Evolutionary conservation across 2,329 filamentous ascomycete genomes (phyloP).

Genomic region (Penicillium occitanis): DNA sequence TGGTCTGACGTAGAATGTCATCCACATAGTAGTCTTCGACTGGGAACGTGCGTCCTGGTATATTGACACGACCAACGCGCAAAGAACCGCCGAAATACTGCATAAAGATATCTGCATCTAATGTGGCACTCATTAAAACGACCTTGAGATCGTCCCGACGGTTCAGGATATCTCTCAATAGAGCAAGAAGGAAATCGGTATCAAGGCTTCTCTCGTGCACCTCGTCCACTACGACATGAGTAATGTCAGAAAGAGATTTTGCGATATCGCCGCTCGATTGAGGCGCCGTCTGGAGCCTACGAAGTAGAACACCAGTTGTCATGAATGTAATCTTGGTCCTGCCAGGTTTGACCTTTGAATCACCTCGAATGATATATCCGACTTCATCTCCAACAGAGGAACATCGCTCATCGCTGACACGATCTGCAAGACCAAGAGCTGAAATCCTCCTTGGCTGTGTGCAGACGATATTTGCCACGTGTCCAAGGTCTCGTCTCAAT

Average conservation of each 20-base stretch:
- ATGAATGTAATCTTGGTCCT: constrained; percentile 91
- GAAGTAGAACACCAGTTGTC: constrained; percentile 87
- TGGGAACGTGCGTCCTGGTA: constrained; percentile 83
- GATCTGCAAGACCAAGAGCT: constrained; percentile 87
- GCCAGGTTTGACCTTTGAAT: constrained; percentile 69
- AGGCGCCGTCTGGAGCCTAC: constrained; percentile 86
- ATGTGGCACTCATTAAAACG: constrained; percentile 92
- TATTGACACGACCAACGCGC: constrained; percentile 77
- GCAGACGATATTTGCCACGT: constrained; percentile 83
- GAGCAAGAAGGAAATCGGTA: constrained; percentile 87
- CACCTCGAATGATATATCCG: constrained; percentile 87
- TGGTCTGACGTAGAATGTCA: constrained; percentile 77
- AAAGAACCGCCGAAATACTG: constrained; percentile 74
- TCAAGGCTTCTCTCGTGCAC: constrained; percentile 94
- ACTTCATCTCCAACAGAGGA: constrained; percentile 79
- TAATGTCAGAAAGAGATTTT: constrained; percentile 81
- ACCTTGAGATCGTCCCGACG: constrained; percentile 78
- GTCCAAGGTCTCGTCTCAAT: constrained; percentile 72
- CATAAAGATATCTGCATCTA: constrained; percentile 83
- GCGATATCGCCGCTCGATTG: constrained; percentile 76
- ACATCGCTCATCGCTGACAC: constrained; percentile 90
- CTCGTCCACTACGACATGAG: constrained; percentile 93
- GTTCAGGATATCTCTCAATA: constrained; percentile 78
- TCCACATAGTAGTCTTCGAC: constrained; percentile 89
- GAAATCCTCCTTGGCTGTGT: constrained; percentile 95